Evolutionary conservation across 2,329 filamentous ascomycete species (phyloP).

Genomic region (Aspergillus sp.): DNA sequence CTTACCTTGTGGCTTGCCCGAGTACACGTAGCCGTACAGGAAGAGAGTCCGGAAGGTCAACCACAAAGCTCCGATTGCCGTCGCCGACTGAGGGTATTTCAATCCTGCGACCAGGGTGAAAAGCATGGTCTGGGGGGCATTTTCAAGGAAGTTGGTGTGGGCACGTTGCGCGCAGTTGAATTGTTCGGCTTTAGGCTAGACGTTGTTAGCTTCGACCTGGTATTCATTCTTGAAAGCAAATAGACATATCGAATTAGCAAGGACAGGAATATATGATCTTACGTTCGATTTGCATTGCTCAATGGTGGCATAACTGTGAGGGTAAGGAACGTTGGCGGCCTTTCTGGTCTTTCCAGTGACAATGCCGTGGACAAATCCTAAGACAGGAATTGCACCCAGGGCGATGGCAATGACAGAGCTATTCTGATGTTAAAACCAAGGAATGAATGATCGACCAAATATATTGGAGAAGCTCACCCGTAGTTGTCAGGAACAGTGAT

Average conservation of each 20-base stretch:
- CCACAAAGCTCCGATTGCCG: constrained; percentile 48
- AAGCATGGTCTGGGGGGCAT: constrained; percentile 48
- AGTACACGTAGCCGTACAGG: constrained; percentile 42
- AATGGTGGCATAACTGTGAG: constrained; percentile 54
- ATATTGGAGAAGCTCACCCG: constrained; percentile 32
- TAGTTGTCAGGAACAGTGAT: constrained; percentile 46
- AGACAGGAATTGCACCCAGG: constrained; percentile 50
- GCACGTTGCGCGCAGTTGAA: constrained; percentile 54
- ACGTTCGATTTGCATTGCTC: constrained; percentile 49
- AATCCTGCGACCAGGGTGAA: constrained; percentile 52
- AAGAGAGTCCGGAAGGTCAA: constrained; percentile 47
- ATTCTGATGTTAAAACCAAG: neutral
- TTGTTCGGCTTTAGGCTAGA: constrained; percentile 37
- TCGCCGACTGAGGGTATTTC: constrained; percentile 46
- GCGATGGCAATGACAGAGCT: constrained; percentile 55
- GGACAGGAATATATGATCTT: constrained; percentile 20
- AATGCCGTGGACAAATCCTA: constrained; percentile 48
- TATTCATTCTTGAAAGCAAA: too few species aligned
- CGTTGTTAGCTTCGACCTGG: neutral
- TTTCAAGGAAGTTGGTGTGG: constrained; percentile 58
- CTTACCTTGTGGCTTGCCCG: constrained; percentile 31
- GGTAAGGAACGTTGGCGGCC: constrained; percentile 51
- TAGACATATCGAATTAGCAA: neutral
- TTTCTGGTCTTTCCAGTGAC: constrained; percentile 46
- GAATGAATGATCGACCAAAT: neutral